A percentile compares a stretch with the other conserved stretches of the same genome.
Evolutionary conservation across 768 basidiomycete species (phyloP).

Genomic region (Mycena galopus): DNA sequence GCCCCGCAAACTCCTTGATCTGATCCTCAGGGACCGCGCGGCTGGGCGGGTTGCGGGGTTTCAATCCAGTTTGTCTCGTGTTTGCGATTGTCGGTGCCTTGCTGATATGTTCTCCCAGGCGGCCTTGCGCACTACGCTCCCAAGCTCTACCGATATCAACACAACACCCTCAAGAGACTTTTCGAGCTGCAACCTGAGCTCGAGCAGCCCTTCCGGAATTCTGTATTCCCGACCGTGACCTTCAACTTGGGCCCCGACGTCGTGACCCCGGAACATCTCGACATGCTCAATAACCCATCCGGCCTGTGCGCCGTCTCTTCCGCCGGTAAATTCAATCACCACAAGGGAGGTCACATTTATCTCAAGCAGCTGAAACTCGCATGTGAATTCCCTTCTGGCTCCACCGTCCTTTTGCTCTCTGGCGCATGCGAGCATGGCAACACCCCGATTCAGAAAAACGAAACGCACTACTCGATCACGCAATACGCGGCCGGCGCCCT

Average conservation of each 20-base stretch:
- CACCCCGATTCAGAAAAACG: conserved; percentile 20
- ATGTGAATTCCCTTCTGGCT: conserved; percentile 34
- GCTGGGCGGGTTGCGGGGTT: neutral
- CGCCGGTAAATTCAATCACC: conserved; percentile 8
- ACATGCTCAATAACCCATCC: conserved; percentile 16
- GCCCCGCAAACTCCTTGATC: neutral
- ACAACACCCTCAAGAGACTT: neutral
- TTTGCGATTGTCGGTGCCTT: too few species aligned
- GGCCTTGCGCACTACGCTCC: neutral
- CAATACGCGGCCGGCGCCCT: conserved; percentile 38
- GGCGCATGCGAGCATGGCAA: too few species aligned
- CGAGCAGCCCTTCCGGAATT: neutral
- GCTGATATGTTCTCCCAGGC: neutral
- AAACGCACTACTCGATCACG: conserved; percentile 37
- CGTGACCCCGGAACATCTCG: too few species aligned
- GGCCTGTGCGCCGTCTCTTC: conserved; percentile 24
- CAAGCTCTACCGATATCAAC: too few species aligned
- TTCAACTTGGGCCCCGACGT: neutral
- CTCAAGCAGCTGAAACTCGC: conserved; percentile 28
- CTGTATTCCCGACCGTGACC: neutral
- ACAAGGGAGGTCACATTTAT: conserved; percentile 7
- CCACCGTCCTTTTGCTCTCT: neutral
- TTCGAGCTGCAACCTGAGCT: neutral
- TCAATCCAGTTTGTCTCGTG: neutral
- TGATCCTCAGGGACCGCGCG: neutral